Evolutionary conservation across 1,284 basidiomycete species (phyloP), one percentile per base, ranked within the genome.

Genomic region (Trichosporon inkin): DNA sequence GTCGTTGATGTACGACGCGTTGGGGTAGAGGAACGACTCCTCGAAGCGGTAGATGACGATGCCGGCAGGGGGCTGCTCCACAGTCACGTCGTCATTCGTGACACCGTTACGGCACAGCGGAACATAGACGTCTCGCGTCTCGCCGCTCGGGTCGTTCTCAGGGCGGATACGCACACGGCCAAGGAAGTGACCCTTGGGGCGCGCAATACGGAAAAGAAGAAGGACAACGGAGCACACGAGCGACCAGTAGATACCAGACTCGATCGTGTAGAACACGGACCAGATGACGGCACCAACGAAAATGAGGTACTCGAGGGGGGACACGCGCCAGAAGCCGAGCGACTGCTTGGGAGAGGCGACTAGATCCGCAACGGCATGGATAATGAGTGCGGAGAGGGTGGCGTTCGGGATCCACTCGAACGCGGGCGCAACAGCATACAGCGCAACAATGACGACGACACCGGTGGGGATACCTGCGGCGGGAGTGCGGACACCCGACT

Each of bases 401-500:
- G 83, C 82, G 68, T 79, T 82, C 47, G 82, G 82, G 57, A 83
- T 82, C 67, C 69, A 79, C 71, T 73, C 93, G 84, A 95, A 95
- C 10, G 91, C 90, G 19, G 86, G 84, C 0, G 92, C 92, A 35
- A 98, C 83, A 37, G 92, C 95, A 76, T 98, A 98, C 32, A 99
- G 81, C 1, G 95, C 92, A 66, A 98, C 88, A 58, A 99, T 84
- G 66, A 98, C 93, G 51, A 94, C 86, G 55, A 97, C 77, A 55
- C 90, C 89, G 13, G 91, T 91, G 68, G 91, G 78, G 69, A 95
- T 84, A 69, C 96, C 95, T 8, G 90, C 93, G 14, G 89, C 81
- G 6, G 95, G 96, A 7, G 95, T 97, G 64, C 95, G 88, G 19
- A 98, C 95, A 62, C 95, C 95, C 0, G 91, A 94, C 80, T 96